Percentiles rank a stretch among this genome's conserved stretches.
These are phyloP conservation scores for Discostella stelligeroides DNA, from an alignment of 108 stramenopile species.

Conservation along the genomic window DNA sequence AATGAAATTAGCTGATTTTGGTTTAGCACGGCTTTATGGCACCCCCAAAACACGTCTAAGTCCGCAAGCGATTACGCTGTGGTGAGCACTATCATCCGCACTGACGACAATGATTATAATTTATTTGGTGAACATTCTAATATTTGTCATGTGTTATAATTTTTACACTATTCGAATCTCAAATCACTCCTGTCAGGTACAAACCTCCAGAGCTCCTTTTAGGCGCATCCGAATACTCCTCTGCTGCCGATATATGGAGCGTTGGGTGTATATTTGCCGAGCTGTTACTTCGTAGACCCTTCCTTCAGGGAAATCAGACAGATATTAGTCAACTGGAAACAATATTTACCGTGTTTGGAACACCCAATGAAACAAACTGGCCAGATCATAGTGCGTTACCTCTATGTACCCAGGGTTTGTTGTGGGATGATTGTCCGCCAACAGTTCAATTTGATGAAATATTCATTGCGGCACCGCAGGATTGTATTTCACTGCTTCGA, in stretches of 20 bases:
- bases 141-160: too few relatives aligned
- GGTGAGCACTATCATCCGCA: too few relatives aligned
- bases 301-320: conserved; percentile 83
- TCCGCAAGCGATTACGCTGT: conserved; percentile 92
- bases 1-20: conserved; percentile 93
- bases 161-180: too few relatives aligned
- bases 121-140: too few relatives aligned
- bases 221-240: conserved; percentile 88
- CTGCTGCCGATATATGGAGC: conserved; percentile 94
- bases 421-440: conserved; percentile 80
- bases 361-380: conserved; percentile 89
- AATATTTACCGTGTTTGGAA: conserved; percentile 90
- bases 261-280: conserved; percentile 97
- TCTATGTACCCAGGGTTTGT: conserved; percentile 66
- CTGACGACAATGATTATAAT: too few relatives aligned
- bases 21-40: conserved; percentile 85
- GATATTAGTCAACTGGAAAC: conserved; percentile 86
- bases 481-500: conserved; percentile 79
- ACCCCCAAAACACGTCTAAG: conserved; percentile 82
- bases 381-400: conserved; percentile 82
- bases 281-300: conserved; percentile 80
- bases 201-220: conserved; percentile 94
- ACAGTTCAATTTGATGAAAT: conserved; percentile 85
- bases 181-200: too few relatives aligned
- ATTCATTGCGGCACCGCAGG: conserved; percentile 85